Percentiles rank a stretch among this genome's conserved stretches.
phyloP scores from a whole-genome alignment of 768 basidiomycete genomes.

The Arthromyces matolae region DNA sequence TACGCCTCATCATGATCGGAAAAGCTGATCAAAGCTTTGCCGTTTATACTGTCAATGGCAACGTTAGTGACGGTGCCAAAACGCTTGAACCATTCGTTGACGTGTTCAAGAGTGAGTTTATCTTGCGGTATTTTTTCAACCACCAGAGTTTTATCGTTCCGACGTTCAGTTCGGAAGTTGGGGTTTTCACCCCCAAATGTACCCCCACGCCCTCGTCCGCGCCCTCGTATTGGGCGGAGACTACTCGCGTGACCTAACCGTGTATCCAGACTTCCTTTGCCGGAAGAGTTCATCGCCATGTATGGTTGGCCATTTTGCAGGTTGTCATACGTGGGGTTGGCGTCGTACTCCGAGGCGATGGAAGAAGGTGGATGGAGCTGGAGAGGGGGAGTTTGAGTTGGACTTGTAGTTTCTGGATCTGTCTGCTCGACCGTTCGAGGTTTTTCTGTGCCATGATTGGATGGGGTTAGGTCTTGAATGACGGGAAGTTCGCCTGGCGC shows the following conservation, averaged over 20 bases:
- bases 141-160: slow-evolving; percentile 78
- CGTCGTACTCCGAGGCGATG: no score
- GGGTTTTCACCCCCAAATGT: slow-evolving; percentile 64
- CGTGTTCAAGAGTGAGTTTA: slow-evolving; percentile 68
- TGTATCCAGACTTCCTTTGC: slow-evolving; percentile 36
- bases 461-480: slow-evolving; percentile 79
- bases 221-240: slow-evolving; percentile 29
- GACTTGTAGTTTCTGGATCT: slow-evolving; percentile 24
- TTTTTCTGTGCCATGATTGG: slow-evolving; percentile 33
- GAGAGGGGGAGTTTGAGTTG: slow-evolving; percentile 19
- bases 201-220: slow-evolving; percentile 47
- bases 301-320: slow-evolving; percentile 23
- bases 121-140: slow-evolving; percentile 93
- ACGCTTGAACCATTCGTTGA: slow-evolving; percentile 87
- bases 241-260: slow-evolving; percentile 25
- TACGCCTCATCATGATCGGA: slow-evolving; percentile 78
- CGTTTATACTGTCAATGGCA: slow-evolving; percentile 69
- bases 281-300: slow-evolving; percentile 22
- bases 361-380: slow-evolving; percentile 19
- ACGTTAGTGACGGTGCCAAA: slow-evolving; percentile 93
- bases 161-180: slow-evolving; percentile 62
- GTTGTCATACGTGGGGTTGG: no score
- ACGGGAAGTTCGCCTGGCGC: slow-evolving; percentile 75
- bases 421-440: slow-evolving; percentile 18
- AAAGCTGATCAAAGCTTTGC: slow-evolving; percentile 88